These are phyloP conservation scores for Xylaria grammica DNA, from an alignment of 495 filamentous ascomycete species.

Conservation along the genomic window DNA sequence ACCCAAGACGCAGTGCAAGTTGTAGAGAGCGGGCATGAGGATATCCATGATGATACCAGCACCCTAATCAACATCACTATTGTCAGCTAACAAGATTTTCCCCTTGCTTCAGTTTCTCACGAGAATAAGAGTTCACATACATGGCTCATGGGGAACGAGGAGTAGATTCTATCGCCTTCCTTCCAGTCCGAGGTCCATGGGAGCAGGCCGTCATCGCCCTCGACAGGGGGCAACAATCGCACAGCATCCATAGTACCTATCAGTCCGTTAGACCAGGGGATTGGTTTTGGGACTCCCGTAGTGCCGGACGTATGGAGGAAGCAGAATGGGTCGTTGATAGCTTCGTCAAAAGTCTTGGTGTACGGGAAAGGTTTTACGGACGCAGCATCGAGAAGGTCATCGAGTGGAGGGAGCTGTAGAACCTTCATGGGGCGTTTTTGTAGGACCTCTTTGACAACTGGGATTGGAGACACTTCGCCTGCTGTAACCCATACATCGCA, in stretches of 20 bases:
- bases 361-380: constrained; percentile 22
- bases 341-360: constrained; percentile 30
- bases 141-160: constrained; percentile 41
- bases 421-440: constrained; percentile 24
- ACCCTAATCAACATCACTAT: constrained; percentile 27
- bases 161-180: constrained; percentile 34
- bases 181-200: constrained; percentile 31
- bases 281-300: constrained; percentile 52
- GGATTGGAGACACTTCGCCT: constrained; percentile 18
- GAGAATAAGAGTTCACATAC: constrained; percentile 24
- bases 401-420: constrained; percentile 24
- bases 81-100: constrained; percentile 3
- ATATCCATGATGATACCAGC: constrained; percentile 41
- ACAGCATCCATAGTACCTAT: constrained; percentile 32
- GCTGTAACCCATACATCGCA: constrained; percentile 26
- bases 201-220: constrained; percentile 29
- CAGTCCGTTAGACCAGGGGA: constrained; percentile 27
- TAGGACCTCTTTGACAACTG: constrained; percentile 13
- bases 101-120: background rate
- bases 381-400: constrained; percentile 24
- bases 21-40: constrained; percentile 34
- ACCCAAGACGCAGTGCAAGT: constrained; percentile 36
- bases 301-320: constrained; percentile 63
- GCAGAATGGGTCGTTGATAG: constrained; percentile 38
- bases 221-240: constrained; percentile 28